Evolutionary conservation across 495 filamentous ascomycete genomes (phyloP), one percentile per base, ranked within the genome.

Genomic region (Penicilliopsis zonata): DNA sequence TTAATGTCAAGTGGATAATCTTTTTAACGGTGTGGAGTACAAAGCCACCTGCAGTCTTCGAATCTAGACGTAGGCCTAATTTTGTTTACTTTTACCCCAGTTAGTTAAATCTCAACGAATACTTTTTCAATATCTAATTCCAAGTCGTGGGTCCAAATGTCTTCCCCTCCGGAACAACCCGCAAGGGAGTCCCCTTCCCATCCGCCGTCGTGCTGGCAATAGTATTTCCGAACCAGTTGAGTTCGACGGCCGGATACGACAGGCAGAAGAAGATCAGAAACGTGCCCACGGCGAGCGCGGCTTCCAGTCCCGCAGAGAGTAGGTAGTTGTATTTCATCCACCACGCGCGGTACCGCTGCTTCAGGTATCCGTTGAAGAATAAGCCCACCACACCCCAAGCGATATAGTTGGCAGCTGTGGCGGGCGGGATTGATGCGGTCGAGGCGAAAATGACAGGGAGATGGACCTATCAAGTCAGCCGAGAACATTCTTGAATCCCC

Each of bases 221-320:
- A 5, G 55, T 64, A 44, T 82, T 82, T 0, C 80, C 80, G 57
- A 72, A 84, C 80, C 80, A 86, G 21, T 54, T 55, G 19, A 79
- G 62, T 24, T 63, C 52, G 2, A 55, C 55, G 3, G 67, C 69
- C 0, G 78, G 69, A 31, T 83, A 72, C 45, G 80, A 77, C 22
- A 85, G 78, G 31, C 82, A 65, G 42, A 80, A 76, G 50, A 78
- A 77, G 29, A 80, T 74, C 24, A 75, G 57, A 31, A 77, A 59
- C 2, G 74, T 80, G 3, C 63, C 57, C 1, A 80, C 56, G 2
- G 76, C 76, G 25, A 82, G 60, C 1, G 72, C 76, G 13, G 73
- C 61, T 37, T 78, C 74, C 9, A 80, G 52, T 0, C 69, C 74
- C 1, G 71, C 70, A 12, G 71, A 71, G 3, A 74, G 66, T 20